phyloP scores from a whole-genome alignment of 2,329 filamentous ascomycete species.

The Paramyrothecium sp. region DNA sequence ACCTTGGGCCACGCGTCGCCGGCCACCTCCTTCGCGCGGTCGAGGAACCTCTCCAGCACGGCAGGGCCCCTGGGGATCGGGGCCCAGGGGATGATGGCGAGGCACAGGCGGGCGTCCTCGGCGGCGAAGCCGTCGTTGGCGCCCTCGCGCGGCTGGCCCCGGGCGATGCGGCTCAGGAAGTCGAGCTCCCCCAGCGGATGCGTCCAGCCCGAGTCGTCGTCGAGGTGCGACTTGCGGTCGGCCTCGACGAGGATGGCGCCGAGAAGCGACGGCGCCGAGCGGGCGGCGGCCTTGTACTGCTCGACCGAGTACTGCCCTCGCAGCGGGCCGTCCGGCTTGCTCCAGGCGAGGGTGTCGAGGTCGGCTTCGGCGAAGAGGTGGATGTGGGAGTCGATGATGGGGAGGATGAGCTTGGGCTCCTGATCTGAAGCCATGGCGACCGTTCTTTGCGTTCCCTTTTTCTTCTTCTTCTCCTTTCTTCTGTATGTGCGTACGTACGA shows the following conservation, averaged over 20 bases:
- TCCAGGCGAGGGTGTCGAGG: constrained; percentile 68
- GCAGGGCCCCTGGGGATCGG: constrained; percentile 66
- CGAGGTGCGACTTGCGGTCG: constrained; percentile 66
- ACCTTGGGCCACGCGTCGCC: constrained; percentile 67
- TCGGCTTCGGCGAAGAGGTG: constrained; percentile 79
- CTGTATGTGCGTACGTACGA: too few relatives aligned
- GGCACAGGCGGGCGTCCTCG: constrained; percentile 49
- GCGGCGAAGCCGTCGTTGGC: constrained; percentile 50
- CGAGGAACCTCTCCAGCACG: constrained; percentile 65
- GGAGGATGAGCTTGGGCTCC: constrained; percentile 41
- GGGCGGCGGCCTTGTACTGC: constrained; percentile 56
- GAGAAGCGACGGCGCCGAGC: constrained; percentile 42
- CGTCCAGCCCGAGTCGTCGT: constrained; percentile 58
- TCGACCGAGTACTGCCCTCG: constrained; percentile 61
- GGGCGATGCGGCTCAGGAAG: constrained; percentile 65
- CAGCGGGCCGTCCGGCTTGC: constrained; percentile 56
- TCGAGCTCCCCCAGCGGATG: constrained; percentile 70
- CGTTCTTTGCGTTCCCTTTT: too few relatives aligned
- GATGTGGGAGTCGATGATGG: constrained; percentile 86
- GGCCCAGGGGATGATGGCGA: constrained; percentile 82
- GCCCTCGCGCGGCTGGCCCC: constrained; percentile 53
- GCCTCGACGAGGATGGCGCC: constrained; percentile 85
- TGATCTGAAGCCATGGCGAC: constrained; percentile 10
- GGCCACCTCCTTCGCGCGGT: constrained; percentile 56
- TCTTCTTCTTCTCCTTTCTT: too few relatives aligned